Evolutionary conservation across 495 filamentous ascomycete species (phyloP), one percentile per base, ranked within the genome.

Genomic region (Aspergillus diversus): DNA sequence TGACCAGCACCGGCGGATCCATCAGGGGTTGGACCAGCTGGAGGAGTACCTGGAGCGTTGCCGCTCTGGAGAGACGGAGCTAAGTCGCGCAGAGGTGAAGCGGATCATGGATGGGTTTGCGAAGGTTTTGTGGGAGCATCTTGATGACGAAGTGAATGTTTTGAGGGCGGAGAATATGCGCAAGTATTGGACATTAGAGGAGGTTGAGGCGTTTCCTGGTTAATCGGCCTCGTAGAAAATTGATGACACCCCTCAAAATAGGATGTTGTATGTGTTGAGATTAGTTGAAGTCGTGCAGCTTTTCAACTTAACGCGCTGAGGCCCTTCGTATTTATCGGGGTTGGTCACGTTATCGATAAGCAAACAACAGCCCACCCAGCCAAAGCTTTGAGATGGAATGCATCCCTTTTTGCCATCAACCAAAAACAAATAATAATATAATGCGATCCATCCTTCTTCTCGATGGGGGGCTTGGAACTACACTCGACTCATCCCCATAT

Each of bases 161-260:
- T 72, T 93, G 5, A 81, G 84, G 5, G 89, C 92, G 48, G 91
- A 95, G 69, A 94, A 92, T 71, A 96, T 97, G 93, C 81, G 92
- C 67, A 86, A 82, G 69, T 91, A 88, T 73, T 97, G 91, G 90
- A 88, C 81, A 8, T 27, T 27, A 17, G 5, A 31, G 16, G 47
- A 50, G 47, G 11, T 50, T n/a, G 16, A 17, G 15, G 27, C 5
- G 6, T 11, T 50, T 27, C 47, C 47, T 4, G 21, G 16, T 17
- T 50, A 49, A 43, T 9, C n/a, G 3, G 11, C n/a, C 11, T 43
- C n/a, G 11, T 43, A 27, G 21, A 27, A 27, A 27, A 27, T 27
- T 27, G 21, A 27, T 27, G 21, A 27, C 21, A 2, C 21, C 21
- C 21, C 21, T 27, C 21, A 27, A 27, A 27, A 27, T 27, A 27